Evolutionary conservation across 352 stramenopile genomes (phyloP).

Genomic region (Phytophthora aleatoria): DNA sequence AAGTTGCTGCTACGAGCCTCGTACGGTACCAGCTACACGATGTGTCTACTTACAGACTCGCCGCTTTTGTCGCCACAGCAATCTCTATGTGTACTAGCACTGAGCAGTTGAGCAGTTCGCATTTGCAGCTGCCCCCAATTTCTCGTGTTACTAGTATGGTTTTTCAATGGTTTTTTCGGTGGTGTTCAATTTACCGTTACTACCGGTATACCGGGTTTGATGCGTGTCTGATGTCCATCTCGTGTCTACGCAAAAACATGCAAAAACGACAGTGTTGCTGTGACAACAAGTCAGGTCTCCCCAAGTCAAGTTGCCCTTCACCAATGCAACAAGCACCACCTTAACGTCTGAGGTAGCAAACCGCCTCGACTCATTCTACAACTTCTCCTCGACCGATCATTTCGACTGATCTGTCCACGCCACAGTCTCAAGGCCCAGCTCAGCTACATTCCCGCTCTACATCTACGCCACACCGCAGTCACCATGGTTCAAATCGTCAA

Average conservation of each 20-base stretch:
- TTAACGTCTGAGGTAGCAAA: background rate
- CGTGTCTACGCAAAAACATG: background rate
- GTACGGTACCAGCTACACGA: too few relatives aligned
- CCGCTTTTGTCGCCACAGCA: too few relatives aligned
- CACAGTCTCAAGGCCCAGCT: background rate
- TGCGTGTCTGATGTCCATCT: background rate
- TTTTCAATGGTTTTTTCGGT: too few relatives aligned
- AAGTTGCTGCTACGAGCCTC: too few relatives aligned
- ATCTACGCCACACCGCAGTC: slow-evolving; percentile 19
- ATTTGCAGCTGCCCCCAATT: too few relatives aligned
- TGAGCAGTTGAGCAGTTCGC: too few relatives aligned
- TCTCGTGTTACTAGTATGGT: too few relatives aligned
- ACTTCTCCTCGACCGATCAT: background rate
- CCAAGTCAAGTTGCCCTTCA: background rate
- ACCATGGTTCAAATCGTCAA: slow-evolving; percentile 28
- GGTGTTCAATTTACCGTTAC: too few relatives aligned
- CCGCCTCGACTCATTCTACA: background rate
- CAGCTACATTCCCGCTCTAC: background rate
- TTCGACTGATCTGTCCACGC: background rate
- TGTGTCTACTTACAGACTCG: too few relatives aligned
- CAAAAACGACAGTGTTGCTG: background rate
- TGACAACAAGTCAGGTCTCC: background rate
- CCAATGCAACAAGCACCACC: background rate
- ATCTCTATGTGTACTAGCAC: too few relatives aligned
- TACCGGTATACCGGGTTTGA: background rate